Percentiles rank a stretch among this genome's conserved stretches.
Conservation (phyloP, 1,284 basidiomycete species). For the Cutaneotrichosporon cyanovorans region DNA sequence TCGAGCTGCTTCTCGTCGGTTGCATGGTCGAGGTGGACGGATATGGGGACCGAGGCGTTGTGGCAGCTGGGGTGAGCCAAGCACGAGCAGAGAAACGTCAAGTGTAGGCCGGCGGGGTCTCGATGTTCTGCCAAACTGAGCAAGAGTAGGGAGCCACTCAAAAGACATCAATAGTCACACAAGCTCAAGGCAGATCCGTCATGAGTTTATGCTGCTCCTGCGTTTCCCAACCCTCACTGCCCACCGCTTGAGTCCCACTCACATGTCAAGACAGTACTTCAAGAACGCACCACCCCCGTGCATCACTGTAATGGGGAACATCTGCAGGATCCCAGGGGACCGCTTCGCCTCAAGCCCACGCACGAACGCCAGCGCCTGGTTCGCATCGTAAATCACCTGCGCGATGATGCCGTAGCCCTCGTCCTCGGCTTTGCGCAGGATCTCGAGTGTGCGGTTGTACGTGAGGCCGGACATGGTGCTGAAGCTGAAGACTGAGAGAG, state of each 20-base stretch:
- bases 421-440: conserved; percentile 41
- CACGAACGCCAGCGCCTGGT: conserved; percentile 38
- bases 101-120: too few relatives aligned
- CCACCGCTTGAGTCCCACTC: conserved; percentile 6
- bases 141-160: too few relatives aligned
- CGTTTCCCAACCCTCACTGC: background rate
- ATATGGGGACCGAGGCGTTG: conserved; percentile 45
- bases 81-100: too few relatives aligned
- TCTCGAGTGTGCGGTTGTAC: conserved; percentile 42
- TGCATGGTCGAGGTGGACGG: conserved; percentile 47
- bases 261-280: conserved; percentile 34
- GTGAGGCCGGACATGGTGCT: conserved; percentile 23
- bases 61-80: conserved; percentile 14
- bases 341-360: conserved; percentile 38
- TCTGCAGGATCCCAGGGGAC: conserved; percentile 41
- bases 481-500: too few relatives aligned
- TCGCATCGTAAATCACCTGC: conserved; percentile 37
- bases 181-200: too few relatives aligned
- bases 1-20: conserved; percentile 48
- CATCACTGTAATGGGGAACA: conserved; percentile 42
- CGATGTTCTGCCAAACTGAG: too few relatives aligned
- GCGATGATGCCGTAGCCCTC: conserved; percentile 40
- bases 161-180: too few relatives aligned
- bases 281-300: conserved; percentile 30
- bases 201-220: conserved; percentile 49